Percentiles rank a stretch among this genome's conserved stretches.
These are phyloP conservation scores for Holtermannia corniformis DNA, from an alignment of 768 basidiomycete genomes.

Conservation along the genomic window DNA sequence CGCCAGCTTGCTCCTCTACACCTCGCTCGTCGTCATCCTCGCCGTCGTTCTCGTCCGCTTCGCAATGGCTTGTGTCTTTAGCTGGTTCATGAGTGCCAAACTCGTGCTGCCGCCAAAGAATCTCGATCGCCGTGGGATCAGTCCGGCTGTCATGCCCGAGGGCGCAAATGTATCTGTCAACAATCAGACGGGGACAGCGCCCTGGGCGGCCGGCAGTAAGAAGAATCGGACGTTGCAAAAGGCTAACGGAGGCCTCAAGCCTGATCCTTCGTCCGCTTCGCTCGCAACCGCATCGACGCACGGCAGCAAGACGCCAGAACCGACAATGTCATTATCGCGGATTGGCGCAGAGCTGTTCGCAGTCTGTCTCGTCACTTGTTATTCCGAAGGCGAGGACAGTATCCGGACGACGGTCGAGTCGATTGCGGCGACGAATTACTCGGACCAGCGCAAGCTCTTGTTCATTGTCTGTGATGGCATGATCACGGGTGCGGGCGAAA, in stretches of 20 bases:
- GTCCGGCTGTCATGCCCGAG: conserved; percentile 90
- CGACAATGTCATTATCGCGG: conserved; percentile 71
- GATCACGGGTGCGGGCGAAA: conserved; percentile 97
- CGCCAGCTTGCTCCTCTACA: conserved; percentile 76
- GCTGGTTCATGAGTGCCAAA: conserved; percentile 82
- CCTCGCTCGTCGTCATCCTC: conserved; percentile 82
- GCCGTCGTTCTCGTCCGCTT: conserved; percentile 84
- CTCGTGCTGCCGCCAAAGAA: conserved; percentile 70
- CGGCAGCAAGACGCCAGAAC: conserved; percentile 33
- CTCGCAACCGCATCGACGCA: conserved; percentile 20
- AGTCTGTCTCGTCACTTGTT: conserved; percentile 92
- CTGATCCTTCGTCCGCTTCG: conserved; percentile 9
- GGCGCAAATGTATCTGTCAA: conserved; percentile 91
- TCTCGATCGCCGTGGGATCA: conserved; percentile 73
- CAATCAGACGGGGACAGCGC: conserved; percentile 83
- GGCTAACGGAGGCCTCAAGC: conserved; percentile 1
- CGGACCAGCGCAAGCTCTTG: conserved; percentile 80
- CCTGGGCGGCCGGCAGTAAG: conserved; percentile 57
- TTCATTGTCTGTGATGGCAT: conserved; percentile 96
- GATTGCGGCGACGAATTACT: conserved; percentile 81
- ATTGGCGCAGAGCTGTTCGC: conserved; percentile 94
- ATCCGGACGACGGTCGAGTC: conserved; percentile 85
- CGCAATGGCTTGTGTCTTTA: conserved; percentile 91
- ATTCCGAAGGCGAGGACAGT: conserved; percentile 92
- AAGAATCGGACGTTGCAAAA: conserved; percentile 5